These are phyloP conservation scores for Phytophthora fragariae DNA, from an alignment of 352 stramenopile genomes.

Conservation along the genomic window DNA sequence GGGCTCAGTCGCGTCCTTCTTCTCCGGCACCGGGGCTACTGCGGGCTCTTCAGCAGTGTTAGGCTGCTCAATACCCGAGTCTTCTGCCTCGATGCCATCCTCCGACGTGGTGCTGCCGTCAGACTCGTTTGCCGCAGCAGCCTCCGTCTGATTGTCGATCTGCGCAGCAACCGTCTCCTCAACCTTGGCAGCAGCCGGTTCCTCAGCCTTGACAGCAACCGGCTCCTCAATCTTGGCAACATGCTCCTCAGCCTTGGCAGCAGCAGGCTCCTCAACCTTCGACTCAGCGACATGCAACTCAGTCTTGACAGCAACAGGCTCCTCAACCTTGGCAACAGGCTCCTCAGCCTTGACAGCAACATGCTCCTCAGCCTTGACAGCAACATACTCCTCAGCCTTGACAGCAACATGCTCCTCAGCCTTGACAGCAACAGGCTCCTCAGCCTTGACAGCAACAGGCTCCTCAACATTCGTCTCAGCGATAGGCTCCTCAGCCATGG, in stretches of 20 bases:
- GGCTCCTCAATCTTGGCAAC: conserved; percentile 1
- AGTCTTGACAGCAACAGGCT: conserved; percentile 4
- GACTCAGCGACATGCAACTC: not conserved
- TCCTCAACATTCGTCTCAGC: conserved; percentile 12
- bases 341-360: not conserved
- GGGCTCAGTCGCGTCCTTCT: conserved; percentile 26
- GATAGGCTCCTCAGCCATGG: conserved; percentile 1
- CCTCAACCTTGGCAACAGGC: not conserved
- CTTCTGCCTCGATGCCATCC: conserved; percentile 34
- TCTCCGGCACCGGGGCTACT: conserved; percentile 23
- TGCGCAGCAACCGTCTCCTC: not conserved
- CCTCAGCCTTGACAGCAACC: not conserved
- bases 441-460: not conserved
- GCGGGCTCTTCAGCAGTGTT: conserved; percentile 24
- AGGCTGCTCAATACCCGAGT: conserved; percentile 24
- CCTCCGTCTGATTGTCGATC: conserved; percentile 27
- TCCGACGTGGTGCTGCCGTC: conserved; percentile 42
- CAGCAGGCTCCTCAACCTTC: not conserved
- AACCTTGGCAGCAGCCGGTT: not conserved
- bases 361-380: conserved; percentile 10
- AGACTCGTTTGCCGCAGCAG: conserved; percentile 27
- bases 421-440: conserved; percentile 3
- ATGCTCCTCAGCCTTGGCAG: conserved; percentile 1
- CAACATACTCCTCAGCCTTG: conserved; percentile 1
- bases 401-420: not conserved